Percentiles rank a stretch among this genome's conserved stretches.
Evolutionary conservation across 345 rosid species (phyloP).

Genomic region (Streptanthus diversifolius): DNA sequence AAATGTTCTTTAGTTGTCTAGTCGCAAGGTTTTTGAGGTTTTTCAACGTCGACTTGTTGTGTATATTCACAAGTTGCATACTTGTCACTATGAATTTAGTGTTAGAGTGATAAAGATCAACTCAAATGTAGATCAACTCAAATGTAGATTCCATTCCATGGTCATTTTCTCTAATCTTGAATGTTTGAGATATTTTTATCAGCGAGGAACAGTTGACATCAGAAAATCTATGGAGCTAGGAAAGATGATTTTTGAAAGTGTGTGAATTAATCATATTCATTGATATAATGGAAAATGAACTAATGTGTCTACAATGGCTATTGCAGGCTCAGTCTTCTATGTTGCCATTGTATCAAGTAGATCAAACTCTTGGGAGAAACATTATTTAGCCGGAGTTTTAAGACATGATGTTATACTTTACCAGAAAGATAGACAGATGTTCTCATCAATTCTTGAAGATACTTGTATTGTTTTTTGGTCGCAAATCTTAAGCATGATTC

Average conservation of each 20-base stretch:
- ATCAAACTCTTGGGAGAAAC: slow-evolving; percentile 28
- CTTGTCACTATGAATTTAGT: background rate
- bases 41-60: background rate
- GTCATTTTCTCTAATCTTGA: background rate
- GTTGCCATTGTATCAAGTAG: slow-evolving; percentile 25
- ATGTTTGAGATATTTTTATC: background rate
- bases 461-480: slow-evolving; percentile 27
- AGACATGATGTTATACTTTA: slow-evolving; percentile 22
- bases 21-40: background rate
- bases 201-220: background rate
- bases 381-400: slow-evolving; percentile 9
- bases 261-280: background rate
- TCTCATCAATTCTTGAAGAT: slow-evolving; percentile 32
- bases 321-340: slow-evolving; percentile 14
- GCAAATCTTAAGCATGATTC: slow-evolving; percentile 18
- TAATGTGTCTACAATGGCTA: background rate
- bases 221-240: background rate
- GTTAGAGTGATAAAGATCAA: background rate
- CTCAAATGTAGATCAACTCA: no score
- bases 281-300: background rate
- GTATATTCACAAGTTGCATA: background rate
- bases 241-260: background rate
- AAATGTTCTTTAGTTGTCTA: background rate
- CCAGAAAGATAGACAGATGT: slow-evolving; percentile 15
- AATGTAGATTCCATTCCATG: background rate